A percentile compares a stretch with the other conserved stretches of the same genome.
Conservation (phyloP, 768 basidiomycete species). For the Exsudoporus frostii region DNA sequence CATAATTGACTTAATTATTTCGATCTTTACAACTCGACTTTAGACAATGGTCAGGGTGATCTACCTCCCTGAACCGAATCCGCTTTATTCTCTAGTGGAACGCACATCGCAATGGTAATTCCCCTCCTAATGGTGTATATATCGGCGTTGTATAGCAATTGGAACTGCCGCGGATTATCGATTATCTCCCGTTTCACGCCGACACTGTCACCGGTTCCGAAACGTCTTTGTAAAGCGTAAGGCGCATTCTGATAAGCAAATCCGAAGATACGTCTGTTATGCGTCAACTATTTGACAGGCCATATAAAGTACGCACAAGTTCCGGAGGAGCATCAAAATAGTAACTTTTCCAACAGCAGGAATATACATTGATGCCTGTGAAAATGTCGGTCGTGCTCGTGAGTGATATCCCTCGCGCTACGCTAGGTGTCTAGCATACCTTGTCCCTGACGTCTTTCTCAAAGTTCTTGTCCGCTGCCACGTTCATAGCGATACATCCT, state of each 20-base stretch:
- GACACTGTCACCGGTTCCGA: neutral
- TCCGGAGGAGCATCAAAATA: slow-evolving; percentile 94
- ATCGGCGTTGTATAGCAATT: slow-evolving; percentile 27
- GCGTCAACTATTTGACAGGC: neutral
- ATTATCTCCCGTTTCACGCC: slow-evolving; percentile 14
- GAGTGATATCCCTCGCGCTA: slow-evolving; percentile 3
- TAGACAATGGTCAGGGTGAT: slow-evolving; percentile 18
- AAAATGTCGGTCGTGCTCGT: neutral
- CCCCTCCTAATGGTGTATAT: slow-evolving; percentile 34
- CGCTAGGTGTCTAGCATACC: slow-evolving; percentile 41
- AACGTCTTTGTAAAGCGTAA: slow-evolving; percentile 26
- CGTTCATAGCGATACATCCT: slow-evolving; percentile 90
- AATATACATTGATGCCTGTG: slow-evolving; percentile 83
- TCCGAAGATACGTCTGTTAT: neutral
- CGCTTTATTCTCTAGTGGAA: slow-evolving; percentile 14
- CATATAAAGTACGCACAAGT: slow-evolving; percentile 59
- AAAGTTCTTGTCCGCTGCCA: slow-evolving; percentile 95
- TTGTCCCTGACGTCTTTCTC: slow-evolving; percentile 90
- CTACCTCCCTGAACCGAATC: slow-evolving; percentile 10
- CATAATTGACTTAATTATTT: slow-evolving; percentile 9
- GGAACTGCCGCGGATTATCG: slow-evolving; percentile 11
- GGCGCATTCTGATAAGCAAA: slow-evolving; percentile 24
- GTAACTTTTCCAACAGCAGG: slow-evolving; percentile 98
- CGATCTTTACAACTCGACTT: slow-evolving; percentile 5
- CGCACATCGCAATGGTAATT: slow-evolving; percentile 26